Evolutionary conservation across 2,329 filamentous ascomycete species (phyloP), one percentile per base, ranked within the genome.

Genomic region (Thelonectria discophora): DNA sequence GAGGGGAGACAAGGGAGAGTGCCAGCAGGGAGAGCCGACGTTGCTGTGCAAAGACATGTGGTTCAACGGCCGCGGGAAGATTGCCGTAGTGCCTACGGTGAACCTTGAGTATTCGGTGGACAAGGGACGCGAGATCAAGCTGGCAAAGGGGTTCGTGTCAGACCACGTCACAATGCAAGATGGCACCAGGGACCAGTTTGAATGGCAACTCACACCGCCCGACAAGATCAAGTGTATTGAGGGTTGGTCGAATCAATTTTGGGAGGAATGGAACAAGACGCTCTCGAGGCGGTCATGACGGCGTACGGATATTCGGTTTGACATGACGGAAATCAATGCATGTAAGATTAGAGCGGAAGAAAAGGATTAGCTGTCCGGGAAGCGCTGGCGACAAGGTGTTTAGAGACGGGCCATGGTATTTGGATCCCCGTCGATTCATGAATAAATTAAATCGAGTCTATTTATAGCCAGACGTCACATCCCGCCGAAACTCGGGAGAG

Each of bases 41-140:
- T 67, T 86, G 17, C 83, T 88, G 43, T 83, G 82, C 65, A 87
- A 87, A 60, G 85, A 88, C 62, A 54, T 87, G 66, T 88, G 85
- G 83, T 76, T 69, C 20, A 63, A 69, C 11, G 82, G 82, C 2
- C 79, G 78, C 60, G 77, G 81, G 20, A 84, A 79, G 66, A 84
- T 87, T 63, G 84, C 84, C 0, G 82, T 86, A 0, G 78, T 88
- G 4, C 85, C 85, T 0, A 79, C 77, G 7, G 79, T 88, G 5
- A 87, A 84, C 63, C 69, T 88, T 3, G 84, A 82, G 63, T 87
- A 88, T 66, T 78, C 78, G 12, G 75, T 84, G 61, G 77, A 80
- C 1, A 74, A 74, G 3, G 81, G 77, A 0, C 72, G 68, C 55
- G 72, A 73, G 57, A 80, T 85, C 50, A 88, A 87, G 73, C 69